Base-by-base conservation (phyloP, 331 rosid species). In the Pyracantha coccinea region DNA sequence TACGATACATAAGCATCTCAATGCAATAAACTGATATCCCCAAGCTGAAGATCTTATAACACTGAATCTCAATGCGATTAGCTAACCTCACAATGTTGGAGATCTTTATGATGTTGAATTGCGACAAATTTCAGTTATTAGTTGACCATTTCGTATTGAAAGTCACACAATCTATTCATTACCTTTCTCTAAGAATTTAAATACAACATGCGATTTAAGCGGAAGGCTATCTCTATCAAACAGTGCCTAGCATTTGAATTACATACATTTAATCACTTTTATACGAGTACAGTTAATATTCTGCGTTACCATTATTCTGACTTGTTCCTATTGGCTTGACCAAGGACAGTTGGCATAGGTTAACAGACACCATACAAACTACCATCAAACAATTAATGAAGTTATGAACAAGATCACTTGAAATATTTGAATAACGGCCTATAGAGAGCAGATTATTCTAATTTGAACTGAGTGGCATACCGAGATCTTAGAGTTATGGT, bases 391-490 rank as follows among this genome's bases (percentile, higher is more conserved):
- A 21, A 60, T 8, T 50, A 20, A 72, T 35, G 24, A 63, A 63
- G 24, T 27, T 63, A 31, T 63, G 25, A 59, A 59, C 68, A 24
- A 72, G 55, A 59, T 71, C 33, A 57, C 19, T 28, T 4, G 52
- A 25, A 1, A 23, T 11, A 53, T 38, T 24, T 35, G 75, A 13
- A 55, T 33, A 58, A 14, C 8, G 33, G 19, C n/a, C 68, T 20
- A 2, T 41, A 19, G n/a, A 41, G 41, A 72, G 27, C 38, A 38
- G 54, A 52, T 24, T 60, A 27, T 44, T 24, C 44, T 35, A 72
- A 72, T 31, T 77, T 31, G 61, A 81, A 71, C 78, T 60, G 14
- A 84, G 75, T 55, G 57, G 67, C 31, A 53, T 69, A 93, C 97
- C 97, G 19, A 33, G 78, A 35, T 71, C 66, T 75, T 76, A 60